Evolutionary conservation across 164 flowering plant species (phyloP).

Genomic region (Vitis rotundifolia): DNA sequence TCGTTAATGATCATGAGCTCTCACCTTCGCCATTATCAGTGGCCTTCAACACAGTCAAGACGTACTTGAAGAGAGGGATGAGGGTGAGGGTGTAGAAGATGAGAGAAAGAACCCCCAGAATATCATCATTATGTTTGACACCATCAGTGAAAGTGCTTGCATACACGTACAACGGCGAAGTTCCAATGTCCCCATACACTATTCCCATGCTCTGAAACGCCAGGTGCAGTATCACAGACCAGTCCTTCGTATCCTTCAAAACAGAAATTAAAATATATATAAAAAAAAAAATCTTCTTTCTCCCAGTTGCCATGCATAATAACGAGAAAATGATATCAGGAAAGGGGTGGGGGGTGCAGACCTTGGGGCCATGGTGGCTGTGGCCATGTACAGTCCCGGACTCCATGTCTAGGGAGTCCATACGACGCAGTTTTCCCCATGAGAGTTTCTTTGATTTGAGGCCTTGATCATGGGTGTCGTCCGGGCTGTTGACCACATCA

Average conservation of each 20-base stretch:
- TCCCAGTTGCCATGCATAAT: no score
- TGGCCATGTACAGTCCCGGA: constrained; percentile 23
- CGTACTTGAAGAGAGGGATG: constrained; percentile 35
- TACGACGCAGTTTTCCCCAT: constrained; percentile 24
- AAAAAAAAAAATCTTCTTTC: background rate
- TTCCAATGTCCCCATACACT: constrained; percentile 40
- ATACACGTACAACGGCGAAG: constrained; percentile 35
- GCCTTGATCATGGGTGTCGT: no score
- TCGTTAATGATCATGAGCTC: background rate
- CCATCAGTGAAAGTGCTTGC: constrained; percentile 28
- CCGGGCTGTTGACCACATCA: no score
- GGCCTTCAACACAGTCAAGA: constrained; percentile 30
- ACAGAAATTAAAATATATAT: background rate
- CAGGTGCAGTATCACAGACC: constrained; percentile 47
- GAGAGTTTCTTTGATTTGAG: constrained; percentile 19
- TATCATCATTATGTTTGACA: constrained; percentile 12
- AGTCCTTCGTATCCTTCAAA: constrained; percentile 10
- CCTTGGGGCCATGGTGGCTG: constrained; percentile 22
- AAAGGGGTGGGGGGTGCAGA: background rate
- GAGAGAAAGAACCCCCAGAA: constrained; percentile 32
- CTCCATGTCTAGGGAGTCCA: constrained; percentile 48
- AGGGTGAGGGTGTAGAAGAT: constrained; percentile 34
- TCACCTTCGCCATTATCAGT: constrained; percentile 42
- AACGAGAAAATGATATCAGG: background rate
- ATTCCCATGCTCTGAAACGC: constrained; percentile 18